Percentiles rank a stretch among this genome's conserved stretches.
Evolutionary conservation across 345 rosid species (phyloP).

Genomic region (Brassica carinata): DNA sequence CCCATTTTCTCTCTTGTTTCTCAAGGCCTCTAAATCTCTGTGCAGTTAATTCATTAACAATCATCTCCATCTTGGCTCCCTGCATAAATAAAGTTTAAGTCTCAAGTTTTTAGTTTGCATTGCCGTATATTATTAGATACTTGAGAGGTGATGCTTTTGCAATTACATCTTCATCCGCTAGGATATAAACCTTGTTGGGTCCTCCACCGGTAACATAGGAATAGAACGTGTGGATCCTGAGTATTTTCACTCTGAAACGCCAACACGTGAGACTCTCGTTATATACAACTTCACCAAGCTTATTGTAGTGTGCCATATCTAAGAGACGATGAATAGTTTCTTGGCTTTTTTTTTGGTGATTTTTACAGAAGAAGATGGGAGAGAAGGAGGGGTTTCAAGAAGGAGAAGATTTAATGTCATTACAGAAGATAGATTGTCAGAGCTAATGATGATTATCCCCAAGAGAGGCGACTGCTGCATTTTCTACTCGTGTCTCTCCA

Average conservation of each 20-base stretch:
- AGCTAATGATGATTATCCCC: neutral
- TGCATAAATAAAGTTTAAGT: neutral
- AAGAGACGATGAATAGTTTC: neutral
- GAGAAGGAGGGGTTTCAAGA: neutral
- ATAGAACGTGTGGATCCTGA: neutral
- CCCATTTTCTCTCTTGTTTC: neutral
- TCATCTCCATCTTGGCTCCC: neutral
- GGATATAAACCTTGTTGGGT: neutral
- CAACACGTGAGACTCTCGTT: neutral
- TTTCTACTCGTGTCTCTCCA: no score
- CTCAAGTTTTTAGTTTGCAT: neutral
- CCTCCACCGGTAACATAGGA: neutral
- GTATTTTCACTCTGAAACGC: neutral
- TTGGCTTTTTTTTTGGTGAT: neutral
- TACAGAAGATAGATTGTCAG: neutral
- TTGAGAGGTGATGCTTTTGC: neutral
- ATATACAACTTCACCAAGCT: neutral
- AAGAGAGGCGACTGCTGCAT: neutral
- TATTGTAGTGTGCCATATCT: neutral
- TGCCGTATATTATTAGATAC: no score
- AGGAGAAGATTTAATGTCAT: neutral
- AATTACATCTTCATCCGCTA: neutral
- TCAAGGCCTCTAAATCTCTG: neutral
- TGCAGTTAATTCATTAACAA: neutral
- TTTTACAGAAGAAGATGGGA: neutral